These are phyloP conservation scores for Waltergamsia citrina DNA, from an alignment of 2,329 filamentous ascomycete genomes.

Conservation along the genomic window DNA sequence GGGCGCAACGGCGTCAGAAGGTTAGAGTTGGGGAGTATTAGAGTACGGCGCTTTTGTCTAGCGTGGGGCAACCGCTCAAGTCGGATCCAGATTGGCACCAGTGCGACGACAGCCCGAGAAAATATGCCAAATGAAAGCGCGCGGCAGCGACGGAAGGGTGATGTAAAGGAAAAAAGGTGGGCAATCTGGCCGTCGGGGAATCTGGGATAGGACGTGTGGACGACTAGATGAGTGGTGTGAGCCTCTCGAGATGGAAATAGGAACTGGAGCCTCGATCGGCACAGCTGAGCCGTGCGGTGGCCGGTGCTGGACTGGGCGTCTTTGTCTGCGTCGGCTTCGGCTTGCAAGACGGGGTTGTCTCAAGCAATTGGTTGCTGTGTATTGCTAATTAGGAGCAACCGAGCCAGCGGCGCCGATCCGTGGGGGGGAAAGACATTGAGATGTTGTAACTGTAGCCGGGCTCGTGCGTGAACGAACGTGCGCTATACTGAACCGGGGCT, in stretches of 20 bases:
- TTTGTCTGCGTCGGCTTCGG: background rate
- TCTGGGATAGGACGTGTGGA: background rate
- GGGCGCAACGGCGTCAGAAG: constrained; percentile 1
- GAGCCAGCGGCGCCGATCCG: constrained; percentile 1
- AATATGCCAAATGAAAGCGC: too few species aligned
- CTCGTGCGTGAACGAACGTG: too few species aligned
- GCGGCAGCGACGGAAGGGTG: too few species aligned
- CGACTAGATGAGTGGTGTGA: too few species aligned
- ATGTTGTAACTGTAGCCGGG: background rate
- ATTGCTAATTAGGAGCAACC: background rate
- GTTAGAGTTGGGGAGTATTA: background rate
- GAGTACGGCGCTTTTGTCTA: constrained; percentile 1
- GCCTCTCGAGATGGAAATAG: background rate
- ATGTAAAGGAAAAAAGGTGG: too few species aligned
- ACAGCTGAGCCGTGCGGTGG: constrained; percentile 3
- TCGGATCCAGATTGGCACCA: background rate
- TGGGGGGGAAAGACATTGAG: background rate
- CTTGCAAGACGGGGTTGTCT: background rate
- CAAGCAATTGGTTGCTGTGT: too few species aligned
- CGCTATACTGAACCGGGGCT: too few species aligned
- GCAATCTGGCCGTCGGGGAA: too few species aligned
- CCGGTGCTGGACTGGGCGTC: background rate
- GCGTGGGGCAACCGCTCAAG: background rate
- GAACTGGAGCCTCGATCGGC: constrained; percentile 2
- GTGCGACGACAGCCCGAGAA: too few species aligned